These are phyloP conservation scores for Xylariaceae sp. DNA, from an alignment of 2,329 filamentous ascomycete genomes.

Conservation along the genomic window DNA sequence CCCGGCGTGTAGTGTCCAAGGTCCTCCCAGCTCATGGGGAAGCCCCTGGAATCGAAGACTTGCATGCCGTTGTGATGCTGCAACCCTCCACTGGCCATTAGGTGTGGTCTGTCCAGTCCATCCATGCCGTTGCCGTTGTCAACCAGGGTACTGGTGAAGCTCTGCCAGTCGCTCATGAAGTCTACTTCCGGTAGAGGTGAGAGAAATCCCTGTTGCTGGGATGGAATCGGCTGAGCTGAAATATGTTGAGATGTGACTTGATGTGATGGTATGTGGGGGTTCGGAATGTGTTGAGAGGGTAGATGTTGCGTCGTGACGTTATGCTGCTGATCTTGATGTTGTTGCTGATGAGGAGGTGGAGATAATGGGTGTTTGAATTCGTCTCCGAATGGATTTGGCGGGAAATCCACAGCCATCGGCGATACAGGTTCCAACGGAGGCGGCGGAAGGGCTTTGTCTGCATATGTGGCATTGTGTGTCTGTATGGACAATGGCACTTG, in stretches of 20 bases:
- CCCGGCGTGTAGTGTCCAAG: slow-evolving; percentile 16
- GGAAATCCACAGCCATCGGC: slow-evolving; percentile 26
- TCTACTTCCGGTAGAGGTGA: slow-evolving; percentile 20
- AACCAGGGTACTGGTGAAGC: slow-evolving; percentile 27
- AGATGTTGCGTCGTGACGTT: neutral
- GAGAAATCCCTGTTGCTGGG: slow-evolving; percentile 6
- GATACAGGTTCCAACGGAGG: slow-evolving; percentile 25
- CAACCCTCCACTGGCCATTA: slow-evolving; percentile 1
- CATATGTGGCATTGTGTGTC: slow-evolving; percentile 14
- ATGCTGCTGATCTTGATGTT: neutral
- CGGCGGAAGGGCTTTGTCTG: slow-evolving; percentile 28
- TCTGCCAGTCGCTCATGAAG: slow-evolving; percentile 26
- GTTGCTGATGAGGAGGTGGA: neutral
- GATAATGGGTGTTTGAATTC: slow-evolving; percentile 4
- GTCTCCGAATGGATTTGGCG: slow-evolving; percentile 8
- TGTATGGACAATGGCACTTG: slow-evolving; percentile 10
- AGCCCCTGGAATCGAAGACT: slow-evolving; percentile 13
- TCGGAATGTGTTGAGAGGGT: neutral
- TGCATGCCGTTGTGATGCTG: slow-evolving; percentile 10
- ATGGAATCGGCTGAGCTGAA: neutral
- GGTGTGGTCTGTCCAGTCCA: no score
- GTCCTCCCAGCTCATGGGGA: slow-evolving; percentile 26
- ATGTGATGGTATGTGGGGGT: neutral
- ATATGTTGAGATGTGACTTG: neutral
- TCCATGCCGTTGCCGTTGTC: neutral